Evolutionary conservation across 306 rosid species (phyloP).

Genomic region (Heteromeles arbutifolia): DNA sequence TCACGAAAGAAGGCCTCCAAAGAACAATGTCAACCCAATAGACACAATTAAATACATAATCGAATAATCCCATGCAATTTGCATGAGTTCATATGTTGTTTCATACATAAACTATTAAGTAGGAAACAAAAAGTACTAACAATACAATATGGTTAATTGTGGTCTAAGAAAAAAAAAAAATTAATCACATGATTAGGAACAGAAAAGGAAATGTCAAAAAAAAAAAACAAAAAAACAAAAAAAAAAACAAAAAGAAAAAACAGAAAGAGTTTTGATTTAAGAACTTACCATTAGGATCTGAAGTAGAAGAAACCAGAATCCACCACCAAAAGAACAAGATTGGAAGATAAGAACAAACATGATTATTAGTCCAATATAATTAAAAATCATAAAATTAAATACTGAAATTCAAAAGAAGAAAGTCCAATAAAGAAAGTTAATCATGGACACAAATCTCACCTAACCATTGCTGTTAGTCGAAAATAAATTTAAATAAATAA

Average conservation of each 20-base stretch:
- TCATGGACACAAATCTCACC: slow-evolving; percentile 19
- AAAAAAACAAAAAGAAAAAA: background rate
- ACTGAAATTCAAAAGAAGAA: background rate
- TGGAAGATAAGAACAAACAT: background rate
- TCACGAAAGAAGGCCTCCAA: too few species aligned
- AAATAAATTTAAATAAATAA: background rate
- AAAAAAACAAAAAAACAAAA: background rate
- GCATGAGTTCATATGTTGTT: too few species aligned
- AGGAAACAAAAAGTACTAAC: too few species aligned
- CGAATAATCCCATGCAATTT: too few species aligned
- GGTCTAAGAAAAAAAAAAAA: too few species aligned
- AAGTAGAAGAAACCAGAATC: slow-evolving; percentile 18
- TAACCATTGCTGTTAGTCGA: background rate
- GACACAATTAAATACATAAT: too few species aligned
- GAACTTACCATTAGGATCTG: slow-evolving; percentile 89
- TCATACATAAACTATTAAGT: too few species aligned
- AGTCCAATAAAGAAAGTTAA: background rate
- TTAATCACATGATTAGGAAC: too few species aligned
- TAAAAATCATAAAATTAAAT: background rate
- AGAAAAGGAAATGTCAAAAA: background rate
- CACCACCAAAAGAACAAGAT: slow-evolving; percentile 19
- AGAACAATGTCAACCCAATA: too few species aligned
- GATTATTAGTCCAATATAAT: slow-evolving; percentile 12
- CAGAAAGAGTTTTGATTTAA: background rate
- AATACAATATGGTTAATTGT: too few species aligned